Evolutionary conservation across 768 basidiomycete genomes (phyloP).

Genomic region (Mycena filopes): DNA sequence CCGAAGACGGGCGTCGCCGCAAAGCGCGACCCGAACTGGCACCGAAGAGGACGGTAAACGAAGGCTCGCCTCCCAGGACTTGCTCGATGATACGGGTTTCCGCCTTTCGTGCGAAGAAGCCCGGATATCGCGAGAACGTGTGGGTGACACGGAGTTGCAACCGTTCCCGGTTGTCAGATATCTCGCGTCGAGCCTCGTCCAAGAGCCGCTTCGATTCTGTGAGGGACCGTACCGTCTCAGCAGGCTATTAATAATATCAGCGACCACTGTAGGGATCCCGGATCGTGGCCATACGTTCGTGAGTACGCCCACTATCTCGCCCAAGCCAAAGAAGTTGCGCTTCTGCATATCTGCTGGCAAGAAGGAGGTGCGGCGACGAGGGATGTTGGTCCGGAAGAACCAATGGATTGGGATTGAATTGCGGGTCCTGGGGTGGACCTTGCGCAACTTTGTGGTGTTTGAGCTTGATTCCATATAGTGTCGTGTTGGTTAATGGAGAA

Average conservation of each 20-base stretch:
- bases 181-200: constrained; percentile 82
- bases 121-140: constrained; percentile 80
- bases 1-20: too few relatives aligned
- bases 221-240: constrained; percentile 80
- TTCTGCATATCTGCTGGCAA: constrained; percentile 70
- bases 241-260: constrained; percentile 60
- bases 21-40: constrained; percentile 76
- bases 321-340: constrained; percentile 82
- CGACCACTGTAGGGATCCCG: not conserved
- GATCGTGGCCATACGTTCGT: constrained; percentile 65
- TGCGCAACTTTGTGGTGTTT: constrained; percentile 43
- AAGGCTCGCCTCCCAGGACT: constrained; percentile 74
- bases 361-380: constrained; percentile 69
- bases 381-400: constrained; percentile 81
- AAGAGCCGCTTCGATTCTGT: constrained; percentile 81
- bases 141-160: constrained; percentile 77
- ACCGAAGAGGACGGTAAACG: constrained; percentile 84
- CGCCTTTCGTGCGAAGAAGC: constrained; percentile 75
- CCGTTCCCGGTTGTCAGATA: constrained; percentile 73
- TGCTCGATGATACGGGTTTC: constrained; percentile 76
- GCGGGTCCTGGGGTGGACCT: constrained; percentile 36
- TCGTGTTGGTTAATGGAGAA: not conserved
- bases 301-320: constrained; percentile 80
- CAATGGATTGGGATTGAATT: constrained; percentile 65
- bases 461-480: constrained; percentile 30